These are phyloP conservation scores for Mycena floridula DNA, from an alignment of 768 basidiomycete species.

Conservation along the genomic window DNA sequence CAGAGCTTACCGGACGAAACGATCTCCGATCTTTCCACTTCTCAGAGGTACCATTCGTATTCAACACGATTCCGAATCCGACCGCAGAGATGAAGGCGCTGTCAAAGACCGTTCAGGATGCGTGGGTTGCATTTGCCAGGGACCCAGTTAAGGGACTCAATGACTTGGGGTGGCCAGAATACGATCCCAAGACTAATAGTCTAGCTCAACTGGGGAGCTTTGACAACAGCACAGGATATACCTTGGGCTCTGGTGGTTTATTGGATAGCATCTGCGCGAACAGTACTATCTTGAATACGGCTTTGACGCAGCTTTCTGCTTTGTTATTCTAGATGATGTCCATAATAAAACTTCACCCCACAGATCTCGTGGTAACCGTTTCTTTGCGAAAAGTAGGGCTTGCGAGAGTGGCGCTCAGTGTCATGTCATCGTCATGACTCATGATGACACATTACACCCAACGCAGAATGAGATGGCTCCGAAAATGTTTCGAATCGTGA, in stretches of 20 bases:
- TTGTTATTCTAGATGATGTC: too few species aligned
- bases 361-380: too few species aligned
- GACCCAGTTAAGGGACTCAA: slow-evolving; percentile 26
- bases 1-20: slow-evolving; percentile 25
- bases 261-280: slow-evolving; percentile 13
- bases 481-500: too few species aligned
- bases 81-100: slow-evolving; percentile 22
- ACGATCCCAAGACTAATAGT: slow-evolving; percentile 12
- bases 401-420: too few species aligned
- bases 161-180: slow-evolving; percentile 20
- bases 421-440: too few species aligned
- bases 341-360: too few species aligned
- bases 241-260: slow-evolving; percentile 9
- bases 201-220: slow-evolving; percentile 17
- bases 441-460: too few species aligned
- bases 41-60: slow-evolving; percentile 33
- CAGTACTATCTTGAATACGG: background rate
- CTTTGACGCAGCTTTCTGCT: background rate
- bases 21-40: slow-evolving; percentile 32
- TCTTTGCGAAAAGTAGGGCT: too few species aligned
- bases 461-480: too few species aligned
- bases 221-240: slow-evolving; percentile 14
- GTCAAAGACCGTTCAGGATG: slow-evolving; percentile 27
- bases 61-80: slow-evolving; percentile 19
- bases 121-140: slow-evolving; percentile 39